A percentile compares a stretch with the other conserved stretches of the same genome.
Conservation (phyloP, 2,329 filamentous ascomycete species). For the Setomelanomma holmii region DNA sequence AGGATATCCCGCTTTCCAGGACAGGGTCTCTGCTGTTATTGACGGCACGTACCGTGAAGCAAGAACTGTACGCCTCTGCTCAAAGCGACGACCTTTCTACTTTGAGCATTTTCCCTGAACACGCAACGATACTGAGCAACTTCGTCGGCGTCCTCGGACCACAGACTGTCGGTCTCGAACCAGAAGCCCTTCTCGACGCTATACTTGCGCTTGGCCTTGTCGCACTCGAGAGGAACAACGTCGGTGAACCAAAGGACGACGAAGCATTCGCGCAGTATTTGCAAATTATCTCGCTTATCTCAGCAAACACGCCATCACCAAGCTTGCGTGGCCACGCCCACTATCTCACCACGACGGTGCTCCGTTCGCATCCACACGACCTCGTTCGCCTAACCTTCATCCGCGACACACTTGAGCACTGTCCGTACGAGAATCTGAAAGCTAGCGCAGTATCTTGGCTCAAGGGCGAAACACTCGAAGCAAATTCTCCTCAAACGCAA, state of each 20-base stretch:
- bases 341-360: constrained; percentile 56
- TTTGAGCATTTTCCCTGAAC: constrained; percentile 61
- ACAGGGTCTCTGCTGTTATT: constrained; percentile 63
- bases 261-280: constrained; percentile 62
- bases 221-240: constrained; percentile 54
- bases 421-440: constrained; percentile 61
- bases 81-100: constrained; percentile 40
- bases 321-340: constrained; percentile 58
- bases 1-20: constrained; percentile 63
- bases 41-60: constrained; percentile 59
- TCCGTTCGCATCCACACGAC: constrained; percentile 62
- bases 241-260: constrained; percentile 57
- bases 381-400: constrained; percentile 62
- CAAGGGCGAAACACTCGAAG: constrained; percentile 64
- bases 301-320: constrained; percentile 57
- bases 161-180: constrained; percentile 46
- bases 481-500: constrained; percentile 39
- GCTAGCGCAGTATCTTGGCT: constrained; percentile 67
- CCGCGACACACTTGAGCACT: constrained; percentile 62
- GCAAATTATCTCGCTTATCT: constrained; percentile 56
- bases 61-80: constrained; percentile 56
- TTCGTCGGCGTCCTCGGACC: constrained; percentile 55
- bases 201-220: constrained; percentile 61
- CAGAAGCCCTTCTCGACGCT: constrained; percentile 62
- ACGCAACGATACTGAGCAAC: constrained; percentile 59